Evolutionary conservation across 352 stramenopile species (phyloP).

Genomic region (Blastocystis sp.): DNA sequence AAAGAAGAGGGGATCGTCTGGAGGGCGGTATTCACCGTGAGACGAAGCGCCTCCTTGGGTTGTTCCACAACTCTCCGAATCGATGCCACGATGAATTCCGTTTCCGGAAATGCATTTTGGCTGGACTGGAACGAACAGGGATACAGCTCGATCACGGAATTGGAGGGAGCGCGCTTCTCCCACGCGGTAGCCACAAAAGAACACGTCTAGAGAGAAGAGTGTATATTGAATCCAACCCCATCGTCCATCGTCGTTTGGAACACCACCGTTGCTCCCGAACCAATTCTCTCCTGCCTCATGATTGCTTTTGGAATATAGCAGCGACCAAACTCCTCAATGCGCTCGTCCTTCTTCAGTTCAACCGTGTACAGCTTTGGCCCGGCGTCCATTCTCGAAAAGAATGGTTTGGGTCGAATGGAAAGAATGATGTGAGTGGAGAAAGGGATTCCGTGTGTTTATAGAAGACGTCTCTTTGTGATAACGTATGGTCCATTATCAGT

Average conservation of each 20-base stretch:
- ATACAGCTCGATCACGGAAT: background rate
- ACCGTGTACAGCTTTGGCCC: background rate
- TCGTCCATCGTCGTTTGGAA: background rate
- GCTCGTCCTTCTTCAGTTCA: background rate
- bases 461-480: too few relatives aligned
- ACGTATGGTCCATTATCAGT: too few relatives aligned
- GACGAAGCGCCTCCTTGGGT: background rate
- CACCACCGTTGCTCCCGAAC: background rate
- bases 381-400: too few relatives aligned
- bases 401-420: background rate
- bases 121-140: background rate
- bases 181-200: constrained; percentile 11
- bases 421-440: too few relatives aligned
- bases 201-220: background rate
- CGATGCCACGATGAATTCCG: background rate
- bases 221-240: background rate
- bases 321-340: constrained; percentile 13
- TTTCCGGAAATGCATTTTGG: background rate
- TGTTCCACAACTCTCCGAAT: background rate
- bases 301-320: constrained; percentile 14
- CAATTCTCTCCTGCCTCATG: constrained; percentile 22
- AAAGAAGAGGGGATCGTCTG: background rate
- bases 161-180: constrained; percentile 3
- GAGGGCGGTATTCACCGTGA: background rate
- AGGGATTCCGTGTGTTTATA: too few relatives aligned